Evolutionary conservation across 768 basidiomycete genomes (phyloP), one percentile per base, ranked within the genome.

Genomic region (Lactarius psammicola): DNA sequence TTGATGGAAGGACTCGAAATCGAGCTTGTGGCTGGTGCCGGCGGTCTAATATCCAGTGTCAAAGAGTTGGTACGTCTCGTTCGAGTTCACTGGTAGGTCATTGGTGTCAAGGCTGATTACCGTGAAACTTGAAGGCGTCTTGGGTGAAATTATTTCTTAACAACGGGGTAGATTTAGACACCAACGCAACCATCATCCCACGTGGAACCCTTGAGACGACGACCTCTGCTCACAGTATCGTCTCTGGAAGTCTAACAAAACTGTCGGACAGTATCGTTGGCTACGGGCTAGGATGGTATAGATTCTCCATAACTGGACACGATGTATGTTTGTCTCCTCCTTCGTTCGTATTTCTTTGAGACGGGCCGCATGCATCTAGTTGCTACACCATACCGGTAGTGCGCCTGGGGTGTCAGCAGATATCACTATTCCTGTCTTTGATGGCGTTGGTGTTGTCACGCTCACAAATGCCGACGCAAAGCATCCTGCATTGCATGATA

Each of bases 261-360:
- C 0, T 46, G 23, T 8, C 46, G 5, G 0, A 34, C 69, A 2
- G 79, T 1, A 68, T 79, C 42, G 20, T 34, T 2, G 77, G 75
- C 17, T 84, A 83, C 65, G 80, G 79, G 3, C 67, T 81, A 70
- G 82, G 82, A 2, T 83, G 82, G 82, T 13, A 6, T 31, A 74
- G 78, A 5, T 51, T 30, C 6, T 76, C 81, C 0, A 78, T 77
- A 59, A 72, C 70, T 1, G 81, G 80, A 0, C 78, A 81, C 51
- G 77, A 82, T 34, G 80, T 82, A 65, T 44, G 73, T 56, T 28
- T 30, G 56, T 42, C 33, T 20, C 36, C 23, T 51, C 33, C 31
- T 30, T 9, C 6, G 17, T 15, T 49, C 1, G 2, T 34, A n/a
- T 46, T 20, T 6, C 46, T 44, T 53, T n/a, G 18, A 33, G 40